phyloP scores from a whole-genome alignment of 2,329 filamentous ascomycete species.

The Hypoxylon sp. region DNA sequence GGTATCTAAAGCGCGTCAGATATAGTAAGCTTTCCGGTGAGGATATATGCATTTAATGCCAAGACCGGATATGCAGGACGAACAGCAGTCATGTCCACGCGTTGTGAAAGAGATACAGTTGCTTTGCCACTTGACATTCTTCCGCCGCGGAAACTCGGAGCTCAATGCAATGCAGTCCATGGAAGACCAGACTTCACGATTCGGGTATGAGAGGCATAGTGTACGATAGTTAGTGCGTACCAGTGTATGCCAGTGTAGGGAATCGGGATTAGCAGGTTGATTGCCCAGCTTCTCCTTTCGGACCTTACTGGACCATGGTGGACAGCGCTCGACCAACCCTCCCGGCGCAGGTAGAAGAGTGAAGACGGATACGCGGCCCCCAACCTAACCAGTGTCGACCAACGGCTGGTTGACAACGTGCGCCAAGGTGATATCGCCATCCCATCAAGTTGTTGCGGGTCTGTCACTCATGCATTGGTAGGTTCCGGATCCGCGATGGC shows the following conservation, averaged over 20 bases:
- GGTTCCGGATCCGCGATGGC: constrained; percentile 45
- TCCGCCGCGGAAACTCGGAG: constrained; percentile 34
- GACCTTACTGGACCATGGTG: constrained; percentile 1
- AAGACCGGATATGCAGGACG: constrained; percentile 39
- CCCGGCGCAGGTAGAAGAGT: constrained; percentile 11
- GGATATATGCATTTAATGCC: constrained; percentile 25
- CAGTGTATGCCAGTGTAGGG: constrained; percentile 1
- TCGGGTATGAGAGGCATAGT: constrained; percentile 20
- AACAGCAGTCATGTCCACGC: constrained; percentile 24
- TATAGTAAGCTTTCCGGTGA: constrained; percentile 42
- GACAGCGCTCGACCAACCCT: not conserved
- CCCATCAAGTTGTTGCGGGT: constrained; percentile 39
- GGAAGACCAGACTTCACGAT: constrained; percentile 15
- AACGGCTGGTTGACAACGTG: constrained; percentile 44
- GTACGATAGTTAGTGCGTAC: not conserved
- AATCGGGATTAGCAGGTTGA: constrained; percentile 17
- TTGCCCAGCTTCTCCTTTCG: constrained; percentile 20
- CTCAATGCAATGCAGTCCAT: constrained; percentile 21
- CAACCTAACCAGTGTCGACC: constrained; percentile 38
- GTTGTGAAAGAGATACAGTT: constrained; percentile 22
- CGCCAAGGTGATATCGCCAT: constrained; percentile 40
- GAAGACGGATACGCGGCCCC: constrained; percentile 37
- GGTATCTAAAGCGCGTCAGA: constrained; percentile 38
- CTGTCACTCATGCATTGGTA: constrained; percentile 45
- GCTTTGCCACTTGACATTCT: constrained; percentile 20